Conservation (phyloP, 441 rosid genomes). For the Brassica hybrid region DNA sequence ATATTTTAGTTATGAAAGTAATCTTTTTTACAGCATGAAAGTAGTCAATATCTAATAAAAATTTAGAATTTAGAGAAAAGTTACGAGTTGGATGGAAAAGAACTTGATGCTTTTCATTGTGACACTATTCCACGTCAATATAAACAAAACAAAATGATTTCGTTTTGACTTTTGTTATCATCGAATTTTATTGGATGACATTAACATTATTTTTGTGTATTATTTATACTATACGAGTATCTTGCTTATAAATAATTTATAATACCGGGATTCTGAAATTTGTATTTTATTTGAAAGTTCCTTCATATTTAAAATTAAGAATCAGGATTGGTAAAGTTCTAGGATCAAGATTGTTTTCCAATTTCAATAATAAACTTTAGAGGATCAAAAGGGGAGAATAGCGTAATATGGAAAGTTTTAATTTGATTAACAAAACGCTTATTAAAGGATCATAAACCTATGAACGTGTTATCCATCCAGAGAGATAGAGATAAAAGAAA, state of each 20-base stretch:
- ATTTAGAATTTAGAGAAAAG: neutral
- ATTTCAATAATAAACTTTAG: no score
- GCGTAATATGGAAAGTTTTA: neutral
- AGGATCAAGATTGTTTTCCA: no score
- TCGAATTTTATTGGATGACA: no score
- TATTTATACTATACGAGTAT: neutral
- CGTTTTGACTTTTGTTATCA: no score
- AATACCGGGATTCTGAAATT: no score
- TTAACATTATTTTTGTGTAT: neutral
- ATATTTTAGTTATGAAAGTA: no score
- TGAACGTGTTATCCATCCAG: neutral
- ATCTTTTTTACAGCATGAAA: no score
- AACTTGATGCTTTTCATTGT: slow-evolving; percentile 6
- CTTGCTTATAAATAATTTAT: no score
- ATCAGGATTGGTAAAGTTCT: no score
- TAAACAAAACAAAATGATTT: neutral
- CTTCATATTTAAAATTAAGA: neutral
- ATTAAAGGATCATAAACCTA: neutral
- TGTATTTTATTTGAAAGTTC: neutral
- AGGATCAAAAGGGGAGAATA: neutral
- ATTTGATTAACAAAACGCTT: neutral
- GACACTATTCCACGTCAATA: slow-evolving; percentile 19
- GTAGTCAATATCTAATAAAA: no score
- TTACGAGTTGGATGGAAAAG: neutral
- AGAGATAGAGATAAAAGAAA: neutral